A percentile compares a stretch with the other conserved stretches of the same genome.
Evolutionary conservation across 1,284 basidiomycete genomes (phyloP).

Genomic region (Boletellus sp.): DNA sequence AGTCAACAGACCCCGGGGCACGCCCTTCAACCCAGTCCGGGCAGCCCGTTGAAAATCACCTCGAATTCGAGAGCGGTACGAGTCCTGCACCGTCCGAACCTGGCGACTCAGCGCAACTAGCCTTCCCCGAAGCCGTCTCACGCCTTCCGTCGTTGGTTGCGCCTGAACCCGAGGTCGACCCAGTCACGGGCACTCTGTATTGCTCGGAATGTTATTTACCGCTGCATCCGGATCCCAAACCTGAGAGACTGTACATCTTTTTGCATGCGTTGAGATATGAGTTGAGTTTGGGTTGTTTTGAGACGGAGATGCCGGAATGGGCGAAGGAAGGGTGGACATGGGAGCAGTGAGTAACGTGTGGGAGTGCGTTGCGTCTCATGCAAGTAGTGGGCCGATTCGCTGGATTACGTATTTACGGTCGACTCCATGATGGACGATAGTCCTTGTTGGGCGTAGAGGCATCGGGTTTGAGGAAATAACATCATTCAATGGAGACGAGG

Average conservation of each 20-base stretch:
- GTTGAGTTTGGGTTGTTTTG: conserved; percentile 68
- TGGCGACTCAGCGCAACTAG: conserved; percentile 10
- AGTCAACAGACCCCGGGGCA: background rate
- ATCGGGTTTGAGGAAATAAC: too few species aligned
- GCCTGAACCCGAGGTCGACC: conserved; percentile 28
- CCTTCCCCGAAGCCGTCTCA: conserved; percentile 23
- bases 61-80: background rate
- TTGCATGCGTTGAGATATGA: conserved; percentile 86
- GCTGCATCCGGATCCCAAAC: conserved; percentile 85
- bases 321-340: conserved; percentile 61
- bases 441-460: too few species aligned
- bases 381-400: too few species aligned
- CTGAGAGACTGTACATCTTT: conserved; percentile 90
- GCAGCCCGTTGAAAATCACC: background rate
- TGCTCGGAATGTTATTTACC: conserved; percentile 89
- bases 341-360: conserved; percentile 35
- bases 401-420: too few species aligned
- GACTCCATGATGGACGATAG: too few species aligned
- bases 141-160: conserved; percentile 17
- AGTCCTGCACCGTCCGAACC: background rate
- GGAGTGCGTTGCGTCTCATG: background rate
- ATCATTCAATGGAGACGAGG: too few species aligned
- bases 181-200: conserved; percentile 44
- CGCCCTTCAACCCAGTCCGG: background rate
- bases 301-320: conserved; percentile 76